Percentiles rank a stretch among this genome's conserved stretches.
Conservation (phyloP, 768 basidiomycete species). For the Chalciporus piperatus region DNA sequence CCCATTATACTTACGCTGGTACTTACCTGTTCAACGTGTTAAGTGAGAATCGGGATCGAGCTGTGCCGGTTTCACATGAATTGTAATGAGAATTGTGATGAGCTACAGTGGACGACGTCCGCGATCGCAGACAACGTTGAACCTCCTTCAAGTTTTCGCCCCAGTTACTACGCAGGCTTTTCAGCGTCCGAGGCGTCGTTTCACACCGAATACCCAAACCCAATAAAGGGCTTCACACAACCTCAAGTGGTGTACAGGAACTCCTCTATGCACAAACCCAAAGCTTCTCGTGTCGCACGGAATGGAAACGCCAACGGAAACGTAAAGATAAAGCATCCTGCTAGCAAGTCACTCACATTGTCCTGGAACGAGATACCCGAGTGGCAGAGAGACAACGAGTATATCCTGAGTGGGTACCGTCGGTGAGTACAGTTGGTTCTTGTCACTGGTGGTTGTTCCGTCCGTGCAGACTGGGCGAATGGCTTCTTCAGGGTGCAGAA, state of each 20-base stretch:
- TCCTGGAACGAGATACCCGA: constrained; percentile 59
- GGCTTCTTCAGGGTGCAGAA: constrained; percentile 47
- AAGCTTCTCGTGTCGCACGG: not conserved
- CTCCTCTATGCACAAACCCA: constrained; percentile 14
- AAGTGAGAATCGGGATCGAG: constrained; percentile 26
- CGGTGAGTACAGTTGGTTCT: constrained; percentile 40
- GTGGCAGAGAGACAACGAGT: constrained; percentile 76
- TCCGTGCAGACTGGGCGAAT: not conserved
- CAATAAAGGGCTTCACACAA: not conserved
- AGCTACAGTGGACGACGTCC: not conserved
- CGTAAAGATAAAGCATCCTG: not conserved
- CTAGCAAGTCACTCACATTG: constrained; percentile 28
- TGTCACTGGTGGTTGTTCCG: constrained; percentile 7
- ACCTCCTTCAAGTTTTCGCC: not conserved
- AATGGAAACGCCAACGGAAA: constrained; percentile 8
- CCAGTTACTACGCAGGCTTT: not conserved
- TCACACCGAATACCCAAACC: not conserved
- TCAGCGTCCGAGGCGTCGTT: not conserved
- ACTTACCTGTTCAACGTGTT: constrained; percentile 14
- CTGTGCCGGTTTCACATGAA: constrained; percentile 16
- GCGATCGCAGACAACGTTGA: not conserved
- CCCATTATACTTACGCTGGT: not conserved
- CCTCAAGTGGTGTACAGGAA: not conserved
- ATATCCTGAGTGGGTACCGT: constrained; percentile 67
- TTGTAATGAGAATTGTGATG: not conserved